These are phyloP conservation scores for Jamesozyma piceae DNA, from an alignment of 805 yeast genomes.

Conservation along the genomic window DNA sequence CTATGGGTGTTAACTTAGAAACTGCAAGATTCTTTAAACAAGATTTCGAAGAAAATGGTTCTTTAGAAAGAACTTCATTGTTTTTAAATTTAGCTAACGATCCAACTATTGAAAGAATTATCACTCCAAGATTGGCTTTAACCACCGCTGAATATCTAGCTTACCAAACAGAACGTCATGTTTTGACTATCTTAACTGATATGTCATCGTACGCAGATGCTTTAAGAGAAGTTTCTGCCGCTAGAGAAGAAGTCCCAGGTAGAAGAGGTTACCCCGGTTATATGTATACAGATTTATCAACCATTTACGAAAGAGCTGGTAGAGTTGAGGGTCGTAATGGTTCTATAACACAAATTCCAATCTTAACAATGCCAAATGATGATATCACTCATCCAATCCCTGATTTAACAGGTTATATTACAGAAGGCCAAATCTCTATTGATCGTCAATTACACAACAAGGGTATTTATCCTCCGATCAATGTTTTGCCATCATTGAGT, in stretches of 20 bases:
- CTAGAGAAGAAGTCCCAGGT: conserved; percentile 99
- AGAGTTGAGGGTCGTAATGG: conserved; percentile 99
- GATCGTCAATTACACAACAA: conserved; percentile 94
- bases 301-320: conserved; percentile 99
- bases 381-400: conserved; percentile 99
- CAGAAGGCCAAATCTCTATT: conserved; percentile 97
- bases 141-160: conserved; percentile 98
- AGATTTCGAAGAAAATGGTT: conserved; percentile 98
- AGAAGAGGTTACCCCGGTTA: conserved; percentile 99
- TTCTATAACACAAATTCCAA: conserved; percentile 97
- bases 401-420: conserved; percentile 97
- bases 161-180: conserved; percentile 98
- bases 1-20: conserved; percentile 99
- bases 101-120: conserved; percentile 98
- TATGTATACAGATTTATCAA: conserved; percentile 98
- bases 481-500: conserved; percentile 92
- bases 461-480: conserved; percentile 98
- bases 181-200: conserved; percentile 93
- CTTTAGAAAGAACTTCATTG: conserved; percentile 92
- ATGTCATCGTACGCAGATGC: conserved; percentile 99
- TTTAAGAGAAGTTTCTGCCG: conserved; percentile 98
- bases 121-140: conserved; percentile 96
- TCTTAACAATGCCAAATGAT: conserved; percentile 98
- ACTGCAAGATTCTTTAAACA: conserved; percentile 97
- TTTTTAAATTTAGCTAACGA: conserved; percentile 97